These are phyloP conservation scores for Neurospora crassa DNA, from an alignment of 2,329 filamentous ascomycete species.

Conservation along the genomic window DNA sequence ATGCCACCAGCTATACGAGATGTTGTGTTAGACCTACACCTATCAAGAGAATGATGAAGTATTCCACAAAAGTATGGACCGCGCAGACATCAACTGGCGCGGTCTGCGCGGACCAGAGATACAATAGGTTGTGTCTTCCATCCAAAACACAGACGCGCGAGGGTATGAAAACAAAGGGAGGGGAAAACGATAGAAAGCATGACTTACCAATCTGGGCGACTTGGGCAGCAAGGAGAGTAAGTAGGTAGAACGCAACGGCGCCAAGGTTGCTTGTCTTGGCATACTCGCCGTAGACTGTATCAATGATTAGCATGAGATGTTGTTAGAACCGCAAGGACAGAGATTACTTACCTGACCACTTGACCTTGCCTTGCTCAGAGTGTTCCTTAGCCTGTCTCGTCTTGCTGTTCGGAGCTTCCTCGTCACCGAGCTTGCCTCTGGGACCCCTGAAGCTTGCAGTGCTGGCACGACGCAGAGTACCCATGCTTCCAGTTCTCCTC, in stretches of 20 bases:
- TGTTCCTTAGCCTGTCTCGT: constrained; percentile 83
- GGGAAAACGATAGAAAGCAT: not conserved
- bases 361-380: constrained; percentile 91
- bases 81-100: not conserved
- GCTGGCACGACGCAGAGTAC: constrained; percentile 80
- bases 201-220: constrained; percentile 65
- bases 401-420: constrained; percentile 66
- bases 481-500: constrained; percentile 58
- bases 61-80: not conserved
- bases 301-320: constrained; percentile 7
- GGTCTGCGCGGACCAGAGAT: not conserved
- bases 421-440: constrained; percentile 73
- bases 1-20: constrained; percentile 56
- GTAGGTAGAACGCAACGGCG: constrained; percentile 72
- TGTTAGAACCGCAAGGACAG: not conserved
- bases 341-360: constrained; percentile 57
- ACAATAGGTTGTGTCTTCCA: not conserved
- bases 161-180: not conserved
- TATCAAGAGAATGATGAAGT: not conserved
- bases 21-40: constrained; percentile 5
- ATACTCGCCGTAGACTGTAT: constrained; percentile 75
- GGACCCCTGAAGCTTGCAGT: constrained; percentile 83
- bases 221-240: constrained; percentile 71
- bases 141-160: not conserved
- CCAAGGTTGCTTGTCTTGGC: constrained; percentile 86